phyloP scores from a whole-genome alignment of 1,284 basidiomycete genomes.

The Sphagnurus paluster region DNA sequence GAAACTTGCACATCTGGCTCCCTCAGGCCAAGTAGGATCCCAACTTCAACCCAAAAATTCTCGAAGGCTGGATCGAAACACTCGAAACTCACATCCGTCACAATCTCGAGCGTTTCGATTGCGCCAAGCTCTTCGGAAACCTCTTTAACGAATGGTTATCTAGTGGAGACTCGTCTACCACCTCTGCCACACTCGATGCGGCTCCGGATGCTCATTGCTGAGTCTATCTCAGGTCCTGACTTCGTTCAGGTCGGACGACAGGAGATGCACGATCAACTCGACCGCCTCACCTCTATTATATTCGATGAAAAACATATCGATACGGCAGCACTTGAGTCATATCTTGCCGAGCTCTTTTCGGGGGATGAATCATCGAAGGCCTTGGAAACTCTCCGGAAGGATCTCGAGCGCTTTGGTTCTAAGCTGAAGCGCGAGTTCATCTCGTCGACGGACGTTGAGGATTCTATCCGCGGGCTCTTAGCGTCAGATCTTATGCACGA shows the following conservation, averaged over 20 bases:
- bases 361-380: conserved; percentile 27
- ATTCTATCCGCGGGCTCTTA: conserved; percentile 35
- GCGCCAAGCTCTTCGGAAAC: conserved; percentile 40
- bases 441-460: conserved; percentile 25
- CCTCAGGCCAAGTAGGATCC: conserved; percentile 40
- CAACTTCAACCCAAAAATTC: conserved; percentile 33
- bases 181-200: conserved; percentile 11
- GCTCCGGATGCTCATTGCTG: too few species aligned
- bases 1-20: conserved; percentile 36
- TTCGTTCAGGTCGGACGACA: conserved; percentile 37
- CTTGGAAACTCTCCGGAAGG: conserved; percentile 29
- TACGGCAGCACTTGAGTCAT: conserved; percentile 28
- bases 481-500: conserved; percentile 37
- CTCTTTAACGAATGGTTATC: conserved; percentile 44
- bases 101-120: conserved; percentile 35
- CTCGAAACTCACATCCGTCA: conserved; percentile 41
- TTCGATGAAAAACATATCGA: conserved; percentile 37
- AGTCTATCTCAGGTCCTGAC: conserved; percentile 10
- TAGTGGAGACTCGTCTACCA: conserved; percentile 38
- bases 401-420: conserved; percentile 27
- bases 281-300: conserved; percentile 38
- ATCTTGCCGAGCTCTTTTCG: conserved; percentile 37
- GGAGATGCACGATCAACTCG: conserved; percentile 43
- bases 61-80: conserved; percentile 34
- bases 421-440: conserved; percentile 27